Evolutionary conservation across 805 yeast genomes (phyloP).

Genomic region (Starmerella ratchasimensis): DNA sequence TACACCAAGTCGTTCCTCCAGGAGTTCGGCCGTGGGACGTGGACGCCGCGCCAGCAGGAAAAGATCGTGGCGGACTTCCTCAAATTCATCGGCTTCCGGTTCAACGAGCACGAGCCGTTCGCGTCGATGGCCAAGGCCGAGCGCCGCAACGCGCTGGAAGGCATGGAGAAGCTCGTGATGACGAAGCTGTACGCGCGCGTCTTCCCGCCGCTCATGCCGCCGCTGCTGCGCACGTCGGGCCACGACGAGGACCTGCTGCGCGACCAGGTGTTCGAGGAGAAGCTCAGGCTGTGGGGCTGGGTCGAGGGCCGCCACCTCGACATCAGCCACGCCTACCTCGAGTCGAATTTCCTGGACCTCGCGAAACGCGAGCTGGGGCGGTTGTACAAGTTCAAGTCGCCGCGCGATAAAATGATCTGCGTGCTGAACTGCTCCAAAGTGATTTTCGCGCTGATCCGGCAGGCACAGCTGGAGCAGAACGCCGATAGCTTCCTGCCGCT

Average conservation of each 20-base stretch:
- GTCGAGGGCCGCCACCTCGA: conserved; percentile 65
- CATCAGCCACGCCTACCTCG: conserved; percentile 39
- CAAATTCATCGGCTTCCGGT: conserved; percentile 38
- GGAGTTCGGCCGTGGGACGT: conserved; percentile 55
- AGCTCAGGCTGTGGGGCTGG: conserved; percentile 55
- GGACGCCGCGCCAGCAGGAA: conserved; percentile 66
- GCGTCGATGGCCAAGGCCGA: conserved; percentile 36
- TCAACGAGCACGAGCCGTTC: conserved; percentile 52
- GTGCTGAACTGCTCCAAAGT: conserved; percentile 84
- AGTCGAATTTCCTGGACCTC: conserved; percentile 41
- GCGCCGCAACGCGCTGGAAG: conserved; percentile 63
- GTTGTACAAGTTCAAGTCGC: conserved; percentile 75
- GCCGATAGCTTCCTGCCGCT: conserved; percentile 94
- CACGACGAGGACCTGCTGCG: conserved; percentile 50
- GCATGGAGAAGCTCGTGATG: conserved; percentile 85
- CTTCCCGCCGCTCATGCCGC: conserved; percentile 62
- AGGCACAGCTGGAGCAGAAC: conserved; percentile 52
- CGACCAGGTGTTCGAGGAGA: conserved; percentile 41
- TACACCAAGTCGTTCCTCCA: conserved; percentile 72
- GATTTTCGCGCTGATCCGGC: conserved; percentile 72
- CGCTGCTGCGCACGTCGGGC: conserved; percentile 34
- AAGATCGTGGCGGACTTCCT: conserved; percentile 70
- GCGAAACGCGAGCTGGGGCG: conserved; percentile 66
- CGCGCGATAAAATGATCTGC: conserved; percentile 88
- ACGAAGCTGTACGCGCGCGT: conserved; percentile 65